Evolutionary conservation across 2,329 filamentous ascomycete species (phyloP), one percentile per base, ranked within the genome.

Genomic region (Nannizziopsis barbatae): DNA sequence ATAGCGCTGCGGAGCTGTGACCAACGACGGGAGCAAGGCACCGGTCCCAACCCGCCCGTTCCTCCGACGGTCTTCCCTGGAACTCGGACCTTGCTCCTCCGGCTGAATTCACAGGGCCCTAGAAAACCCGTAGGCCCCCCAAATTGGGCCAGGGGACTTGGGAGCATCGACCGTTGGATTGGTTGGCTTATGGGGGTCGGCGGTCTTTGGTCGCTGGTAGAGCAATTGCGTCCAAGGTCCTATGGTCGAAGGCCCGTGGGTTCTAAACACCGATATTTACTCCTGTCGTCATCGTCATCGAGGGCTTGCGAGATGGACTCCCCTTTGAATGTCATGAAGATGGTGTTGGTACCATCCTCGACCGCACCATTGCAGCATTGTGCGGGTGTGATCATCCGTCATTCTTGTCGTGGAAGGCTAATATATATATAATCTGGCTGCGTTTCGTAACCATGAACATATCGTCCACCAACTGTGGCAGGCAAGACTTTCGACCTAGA

Each of bases 291-390:
- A 39, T 39, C 10, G 35, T n/a, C 35, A 37, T 37, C 17, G 14
- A 39, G 3, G 36, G 8, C 36, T n/a, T 39, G 36, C 11, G 36
- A 39, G 36, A 39, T 39, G 36, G 36, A 39, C 36, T 39, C 36
- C 36, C 14, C 38, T 27, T 41, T 41, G 5, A 41, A 41, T 41
- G 6, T 27, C 38, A 41, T 41, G 18, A 41, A 41, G 38, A 41
- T n/a, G 18, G 14, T 41, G 38, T 41, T 41, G 38, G 38, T 41
- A 27, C 38, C 38, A 41, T 41, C 38, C 38, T 41, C 38, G 14
- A 41, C 38, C 18, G 18, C 38, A 9, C 10, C 38, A 27, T 17
- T 27, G 14, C 15, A 27, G 14, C 38, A 41, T 41, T 41, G 38
- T 27, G 38, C 11, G 18, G 38, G 38, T 27, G 38, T 27, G 15